Evolutionary conservation across 2,329 filamentous ascomycete genomes (phyloP).

Genomic region (Talaromyces verruculosus): DNA sequence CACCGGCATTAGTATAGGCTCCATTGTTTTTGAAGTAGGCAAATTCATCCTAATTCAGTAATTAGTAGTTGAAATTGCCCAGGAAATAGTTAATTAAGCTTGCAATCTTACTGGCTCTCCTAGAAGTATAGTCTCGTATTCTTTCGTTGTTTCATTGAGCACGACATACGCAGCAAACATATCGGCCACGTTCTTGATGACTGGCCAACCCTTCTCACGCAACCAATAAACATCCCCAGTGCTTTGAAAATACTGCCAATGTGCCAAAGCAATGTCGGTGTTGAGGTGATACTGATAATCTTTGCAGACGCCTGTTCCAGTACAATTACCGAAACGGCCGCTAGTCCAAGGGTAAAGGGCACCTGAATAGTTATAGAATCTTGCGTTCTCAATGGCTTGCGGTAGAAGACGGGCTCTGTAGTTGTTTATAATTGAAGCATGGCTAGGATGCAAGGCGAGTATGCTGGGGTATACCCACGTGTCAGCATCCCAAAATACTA

Average conservation of each 20-base stretch:
- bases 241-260: conserved; percentile 56
- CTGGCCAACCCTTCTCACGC: conserved; percentile 52
- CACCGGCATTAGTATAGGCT: conserved; percentile 60
- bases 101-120: conserved; percentile 56
- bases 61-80: background rate
- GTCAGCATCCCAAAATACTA: conserved; percentile 59
- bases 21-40: conserved; percentile 62
- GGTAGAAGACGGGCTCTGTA: conserved; percentile 54
- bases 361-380: conserved; percentile 50
- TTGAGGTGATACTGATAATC: conserved; percentile 67
- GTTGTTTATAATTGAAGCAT: conserved; percentile 58
- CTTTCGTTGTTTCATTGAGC: conserved; percentile 52
- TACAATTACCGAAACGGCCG: conserved; percentile 62
- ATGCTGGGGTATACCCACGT: conserved; percentile 62
- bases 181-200: conserved; percentile 58
- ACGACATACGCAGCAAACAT: conserved; percentile 50
- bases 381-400: conserved; percentile 58
- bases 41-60: conserved; percentile 49
- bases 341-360: conserved; percentile 63
- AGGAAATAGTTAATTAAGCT: too few species aligned
- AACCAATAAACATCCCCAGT: conserved; percentile 55
- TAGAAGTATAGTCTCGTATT: conserved; percentile 52
- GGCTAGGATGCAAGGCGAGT: conserved; percentile 56
- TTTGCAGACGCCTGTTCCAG: conserved; percentile 56
- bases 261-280: conserved; percentile 59